A percentile compares a stretch with the other conserved stretches of the same genome.
Evolutionary conservation across 352 stramenopile species (phyloP).

Genomic region (Poterioochromonas sp.): DNA sequence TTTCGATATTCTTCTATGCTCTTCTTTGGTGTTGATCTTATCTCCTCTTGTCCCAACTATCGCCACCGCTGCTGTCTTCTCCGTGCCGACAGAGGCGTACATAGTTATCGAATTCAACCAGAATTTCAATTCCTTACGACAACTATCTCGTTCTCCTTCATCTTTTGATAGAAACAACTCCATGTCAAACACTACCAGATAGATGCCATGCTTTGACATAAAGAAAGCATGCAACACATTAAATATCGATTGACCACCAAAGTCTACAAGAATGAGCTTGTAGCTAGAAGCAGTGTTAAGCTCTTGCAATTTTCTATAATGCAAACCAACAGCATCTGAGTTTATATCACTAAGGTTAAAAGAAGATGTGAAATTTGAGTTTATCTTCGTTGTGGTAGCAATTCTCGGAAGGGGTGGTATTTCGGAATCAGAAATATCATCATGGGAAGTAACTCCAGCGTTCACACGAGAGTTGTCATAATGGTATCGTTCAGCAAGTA

Average conservation of each 20-base stretch:
- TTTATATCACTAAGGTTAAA: no score
- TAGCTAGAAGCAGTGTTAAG: no score
- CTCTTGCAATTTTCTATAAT: no score
- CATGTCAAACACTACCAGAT: constrained; percentile 41
- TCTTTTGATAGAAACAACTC: not conserved
- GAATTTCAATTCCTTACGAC: not conserved
- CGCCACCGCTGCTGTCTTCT: not conserved
- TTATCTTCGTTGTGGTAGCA: no score
- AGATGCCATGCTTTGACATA: constrained; percentile 36
- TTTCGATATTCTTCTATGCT: not conserved
- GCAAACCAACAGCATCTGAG: no score
- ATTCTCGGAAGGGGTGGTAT: no score
- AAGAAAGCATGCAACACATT: constrained; percentile 39
- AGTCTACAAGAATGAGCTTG: no score
- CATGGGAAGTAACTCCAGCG: no score
- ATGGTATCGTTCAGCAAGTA: no score
- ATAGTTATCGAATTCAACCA: not conserved
- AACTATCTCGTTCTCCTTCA: not conserved
- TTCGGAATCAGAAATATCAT: no score
- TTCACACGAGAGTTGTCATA: no score
- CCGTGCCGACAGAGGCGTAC: not conserved
- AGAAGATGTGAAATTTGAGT: no score
- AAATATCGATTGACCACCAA: constrained; percentile 38
- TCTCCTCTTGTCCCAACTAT: not conserved
- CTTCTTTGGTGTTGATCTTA: not conserved